These are phyloP conservation scores for Lathyrus sativus DNA, from an alignment of 306 rosid species.

Conservation along the genomic window DNA sequence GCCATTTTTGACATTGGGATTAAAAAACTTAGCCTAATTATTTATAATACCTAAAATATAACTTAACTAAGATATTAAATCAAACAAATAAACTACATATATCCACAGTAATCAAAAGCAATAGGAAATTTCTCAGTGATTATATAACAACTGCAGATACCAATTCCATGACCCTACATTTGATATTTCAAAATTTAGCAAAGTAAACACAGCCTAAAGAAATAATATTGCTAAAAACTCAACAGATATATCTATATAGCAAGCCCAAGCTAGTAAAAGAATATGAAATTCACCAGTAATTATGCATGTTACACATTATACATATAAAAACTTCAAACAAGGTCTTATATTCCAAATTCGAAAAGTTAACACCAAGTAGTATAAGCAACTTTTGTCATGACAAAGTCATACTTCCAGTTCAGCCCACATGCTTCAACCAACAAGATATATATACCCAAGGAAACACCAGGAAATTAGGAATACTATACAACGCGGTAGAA, in stretches of 20 bases:
- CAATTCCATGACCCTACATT: not conserved
- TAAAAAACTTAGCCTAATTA: not conserved
- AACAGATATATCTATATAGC: not conserved
- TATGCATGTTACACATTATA: not conserved
- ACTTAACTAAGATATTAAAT: conserved; percentile 15
- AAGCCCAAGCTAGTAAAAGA: not conserved
- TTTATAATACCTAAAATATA: not conserved
- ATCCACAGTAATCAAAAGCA: not conserved
- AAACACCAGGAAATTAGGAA: not conserved
- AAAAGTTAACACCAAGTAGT: not conserved
- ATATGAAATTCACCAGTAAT: conserved; percentile 4
- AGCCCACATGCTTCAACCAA: too few species aligned
- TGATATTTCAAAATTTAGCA: not conserved
- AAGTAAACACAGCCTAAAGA: not conserved
- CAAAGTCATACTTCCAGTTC: too few species aligned
- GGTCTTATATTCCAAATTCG: not conserved
- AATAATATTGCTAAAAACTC: not conserved
- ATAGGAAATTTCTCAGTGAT: not conserved
- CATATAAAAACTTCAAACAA: not conserved
- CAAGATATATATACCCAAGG: not conserved
- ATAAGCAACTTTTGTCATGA: too few species aligned
- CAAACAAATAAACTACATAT: conserved; percentile 1
- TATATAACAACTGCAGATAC: not conserved
- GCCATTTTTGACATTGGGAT: not conserved
- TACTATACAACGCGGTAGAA: not conserved